phyloP scores from a whole-genome alignment of 2,329 filamentous ascomycete genomes.

The Fusarium chlamydosporum region DNA sequence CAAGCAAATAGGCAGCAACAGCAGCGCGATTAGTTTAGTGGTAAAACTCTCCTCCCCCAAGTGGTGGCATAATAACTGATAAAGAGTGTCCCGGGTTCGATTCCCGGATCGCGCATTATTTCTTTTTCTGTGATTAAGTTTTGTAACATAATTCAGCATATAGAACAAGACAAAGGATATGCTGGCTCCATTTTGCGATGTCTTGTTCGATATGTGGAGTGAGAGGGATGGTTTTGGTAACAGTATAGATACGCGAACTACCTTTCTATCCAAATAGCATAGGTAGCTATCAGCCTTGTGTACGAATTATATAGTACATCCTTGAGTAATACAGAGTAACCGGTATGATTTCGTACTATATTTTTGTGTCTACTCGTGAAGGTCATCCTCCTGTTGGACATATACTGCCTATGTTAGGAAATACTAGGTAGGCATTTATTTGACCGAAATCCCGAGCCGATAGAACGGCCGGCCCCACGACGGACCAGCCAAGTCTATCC shows the following conservation, averaged over 20 bases:
- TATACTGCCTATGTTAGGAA: too few species aligned
- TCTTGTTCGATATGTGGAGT: neutral
- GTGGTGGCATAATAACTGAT: constrained; percentile 29
- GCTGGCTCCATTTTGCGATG: neutral
- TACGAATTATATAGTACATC: neutral
- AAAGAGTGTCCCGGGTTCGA: constrained; percentile 56
- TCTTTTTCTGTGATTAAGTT: constrained; percentile 9
- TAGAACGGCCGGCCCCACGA: constrained; percentile 4
- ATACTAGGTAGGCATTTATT: neutral
- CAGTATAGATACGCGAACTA: neutral
- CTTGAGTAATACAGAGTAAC: neutral
- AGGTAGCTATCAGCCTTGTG: too few species aligned
- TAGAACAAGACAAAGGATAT: too few species aligned
- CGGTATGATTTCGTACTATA: neutral
- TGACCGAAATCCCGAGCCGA: constrained; percentile 17
- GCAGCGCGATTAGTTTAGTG: constrained; percentile 56
- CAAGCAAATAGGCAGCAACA: constrained; percentile 40
- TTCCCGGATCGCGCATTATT: constrained; percentile 53
- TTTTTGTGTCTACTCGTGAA: neutral
- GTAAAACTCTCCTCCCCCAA: constrained; percentile 59
- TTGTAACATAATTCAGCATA: too few species aligned
- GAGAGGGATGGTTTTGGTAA: neutral
- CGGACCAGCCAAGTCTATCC: neutral
- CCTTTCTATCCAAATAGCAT: neutral
- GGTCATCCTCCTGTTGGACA: neutral